Evolutionary conservation across 2,329 filamentous ascomycete genomes (phyloP).

Genomic region (Paraphoma sp.): DNA sequence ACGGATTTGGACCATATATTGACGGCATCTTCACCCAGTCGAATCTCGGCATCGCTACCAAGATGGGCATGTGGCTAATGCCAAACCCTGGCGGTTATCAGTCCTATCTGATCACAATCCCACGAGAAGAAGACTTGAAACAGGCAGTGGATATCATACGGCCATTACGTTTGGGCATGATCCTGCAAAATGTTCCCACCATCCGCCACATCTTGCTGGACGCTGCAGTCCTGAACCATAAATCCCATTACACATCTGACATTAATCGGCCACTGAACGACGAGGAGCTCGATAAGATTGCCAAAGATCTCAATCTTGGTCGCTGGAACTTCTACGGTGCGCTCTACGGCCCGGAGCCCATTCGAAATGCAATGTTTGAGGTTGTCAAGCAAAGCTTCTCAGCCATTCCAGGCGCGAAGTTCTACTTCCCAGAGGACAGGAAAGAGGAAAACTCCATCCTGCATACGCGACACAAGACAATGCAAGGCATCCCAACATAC

Average conservation of each 20-base stretch:
- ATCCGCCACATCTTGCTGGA: constrained; percentile 52
- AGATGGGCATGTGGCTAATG: constrained; percentile 53
- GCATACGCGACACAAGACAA: constrained; percentile 18
- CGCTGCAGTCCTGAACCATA: constrained; percentile 49
- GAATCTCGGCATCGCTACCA: constrained; percentile 57
- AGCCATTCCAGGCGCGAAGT: constrained; percentile 41
- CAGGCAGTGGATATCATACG: constrained; percentile 59
- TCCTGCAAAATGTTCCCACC: constrained; percentile 55
- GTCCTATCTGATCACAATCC: constrained; percentile 52
- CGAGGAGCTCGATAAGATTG: constrained; percentile 51
- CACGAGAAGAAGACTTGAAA: constrained; percentile 57
- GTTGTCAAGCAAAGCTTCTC: constrained; percentile 43
- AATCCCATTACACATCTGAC: constrained; percentile 34
- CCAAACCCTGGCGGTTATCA: constrained; percentile 54
- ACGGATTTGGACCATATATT: constrained; percentile 41
- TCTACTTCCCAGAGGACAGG: constrained; percentile 45
- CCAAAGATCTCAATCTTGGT: constrained; percentile 50
- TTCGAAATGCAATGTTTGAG: constrained; percentile 41
- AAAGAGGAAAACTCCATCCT: constrained; percentile 43
- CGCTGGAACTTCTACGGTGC: constrained; percentile 58
- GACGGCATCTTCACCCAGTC: constrained; percentile 57
- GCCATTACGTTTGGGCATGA: constrained; percentile 41
- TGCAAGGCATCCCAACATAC: constrained; percentile 26
- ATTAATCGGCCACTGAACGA: constrained; percentile 44
- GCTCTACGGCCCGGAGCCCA: constrained; percentile 26